Conservation (phyloP, 2,329 filamentous ascomycete genomes). For the Fusarium sp. region DNA sequence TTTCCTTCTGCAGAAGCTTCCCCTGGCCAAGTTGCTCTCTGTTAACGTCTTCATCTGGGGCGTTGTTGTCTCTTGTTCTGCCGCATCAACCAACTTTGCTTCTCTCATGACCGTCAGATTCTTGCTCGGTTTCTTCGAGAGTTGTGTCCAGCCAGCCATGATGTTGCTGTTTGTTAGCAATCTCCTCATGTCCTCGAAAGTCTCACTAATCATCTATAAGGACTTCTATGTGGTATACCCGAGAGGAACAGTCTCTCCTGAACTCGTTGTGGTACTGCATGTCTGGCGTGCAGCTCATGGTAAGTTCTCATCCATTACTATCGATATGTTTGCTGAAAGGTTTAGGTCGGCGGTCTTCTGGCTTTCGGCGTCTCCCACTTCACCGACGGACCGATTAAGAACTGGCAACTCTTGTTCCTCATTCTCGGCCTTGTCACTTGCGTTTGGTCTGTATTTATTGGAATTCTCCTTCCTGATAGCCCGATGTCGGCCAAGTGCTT, state of each 20-base stretch:
- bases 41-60: constrained; percentile 58
- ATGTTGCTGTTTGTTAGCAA: constrained; percentile 50
- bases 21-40: constrained; percentile 57
- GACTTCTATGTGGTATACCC: constrained; percentile 12
- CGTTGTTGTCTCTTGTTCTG: constrained; percentile 48
- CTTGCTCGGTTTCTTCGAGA: constrained; percentile 58
- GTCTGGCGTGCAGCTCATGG: background rate
- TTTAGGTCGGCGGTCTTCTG: background rate
- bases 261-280: background rate
- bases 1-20: constrained; percentile 58
- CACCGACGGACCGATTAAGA: background rate
- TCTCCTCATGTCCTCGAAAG: fast-evolving
- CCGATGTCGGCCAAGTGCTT: background rate
- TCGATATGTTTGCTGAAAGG: no score
- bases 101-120: constrained; percentile 55
- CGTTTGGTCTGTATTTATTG: background rate
- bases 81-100: constrained; percentile 52
- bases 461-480: background rate
- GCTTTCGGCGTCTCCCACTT: background rate
- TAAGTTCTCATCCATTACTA: no score
- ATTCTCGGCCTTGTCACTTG: background rate
- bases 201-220: background rate
- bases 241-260: background rate
- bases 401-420: background rate
- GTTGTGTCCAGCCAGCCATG: constrained; percentile 57